Evolutionary conservation across 1,284 basidiomycete genomes (phyloP).

Genomic region (Melampsora americana): DNA sequence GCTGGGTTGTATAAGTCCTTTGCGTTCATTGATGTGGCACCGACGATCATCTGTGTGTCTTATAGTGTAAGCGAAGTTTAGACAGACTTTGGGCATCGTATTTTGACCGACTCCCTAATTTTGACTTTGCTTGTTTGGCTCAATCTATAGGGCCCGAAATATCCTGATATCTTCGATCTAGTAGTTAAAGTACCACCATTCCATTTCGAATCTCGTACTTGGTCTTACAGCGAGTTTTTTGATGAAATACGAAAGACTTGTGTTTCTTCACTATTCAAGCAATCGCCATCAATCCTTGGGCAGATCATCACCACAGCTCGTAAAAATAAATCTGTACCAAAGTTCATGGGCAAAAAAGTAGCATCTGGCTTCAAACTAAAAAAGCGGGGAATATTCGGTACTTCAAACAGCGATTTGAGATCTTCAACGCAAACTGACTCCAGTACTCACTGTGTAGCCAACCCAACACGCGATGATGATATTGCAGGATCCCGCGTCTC

Average conservation of each 20-base stretch:
- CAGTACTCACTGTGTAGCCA: not conserved
- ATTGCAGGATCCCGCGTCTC: no score
- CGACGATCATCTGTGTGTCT: constrained; percentile 41
- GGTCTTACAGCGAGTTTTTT: constrained; percentile 45
- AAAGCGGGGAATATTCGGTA: constrained; percentile 35
- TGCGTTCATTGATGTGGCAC: constrained; percentile 43
- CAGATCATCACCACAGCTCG: constrained; percentile 44
- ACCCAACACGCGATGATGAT: no score
- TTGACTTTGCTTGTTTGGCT: not conserved
- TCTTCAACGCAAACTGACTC: not conserved
- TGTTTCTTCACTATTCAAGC: constrained; percentile 43
- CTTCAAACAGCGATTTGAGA: not conserved
- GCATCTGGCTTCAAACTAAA: constrained; percentile 44
- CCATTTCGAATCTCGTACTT: constrained; percentile 43
- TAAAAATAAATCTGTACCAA: constrained; percentile 43
- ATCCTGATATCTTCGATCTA: constrained; percentile 43
- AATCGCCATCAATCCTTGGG: constrained; percentile 43
- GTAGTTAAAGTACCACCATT: constrained; percentile 44
- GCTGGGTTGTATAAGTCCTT: constrained; percentile 43
- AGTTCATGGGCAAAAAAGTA: constrained; percentile 41
- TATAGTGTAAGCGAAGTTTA: constrained; percentile 34
- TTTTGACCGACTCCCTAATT: not conserved
- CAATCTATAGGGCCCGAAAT: constrained; percentile 41
- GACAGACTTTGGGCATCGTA: no score
- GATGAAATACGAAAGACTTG: constrained; percentile 44